phyloP scores from a whole-genome alignment of 176 grass and related monocot species.

The Oryza brachyantha region DNA sequence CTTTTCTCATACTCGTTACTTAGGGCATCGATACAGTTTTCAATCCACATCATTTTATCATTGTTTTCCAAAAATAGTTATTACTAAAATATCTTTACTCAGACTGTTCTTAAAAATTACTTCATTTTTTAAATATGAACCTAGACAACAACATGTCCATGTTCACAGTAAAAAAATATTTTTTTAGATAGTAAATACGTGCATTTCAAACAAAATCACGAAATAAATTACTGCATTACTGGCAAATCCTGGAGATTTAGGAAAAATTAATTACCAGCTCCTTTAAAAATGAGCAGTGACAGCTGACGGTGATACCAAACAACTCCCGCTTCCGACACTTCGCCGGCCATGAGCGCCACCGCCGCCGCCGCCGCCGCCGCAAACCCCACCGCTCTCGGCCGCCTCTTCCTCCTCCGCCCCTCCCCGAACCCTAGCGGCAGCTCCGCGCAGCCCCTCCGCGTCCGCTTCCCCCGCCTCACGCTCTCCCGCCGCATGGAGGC shows the following conservation, averaged over 20 bases:
- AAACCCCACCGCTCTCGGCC: neutral
- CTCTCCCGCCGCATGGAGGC: constrained; percentile 28
- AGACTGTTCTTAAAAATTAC: too few species aligned
- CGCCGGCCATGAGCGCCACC: constrained; percentile 29
- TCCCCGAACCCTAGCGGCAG: neutral
- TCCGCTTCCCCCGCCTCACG: constrained; percentile 1
- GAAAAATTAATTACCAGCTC: neutral
- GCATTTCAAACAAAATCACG: too few species aligned
- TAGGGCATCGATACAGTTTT: neutral
- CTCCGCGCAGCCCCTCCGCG: neutral
- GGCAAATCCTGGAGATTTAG: neutral
- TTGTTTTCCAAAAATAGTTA: neutral
- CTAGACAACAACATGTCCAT: too few species aligned
- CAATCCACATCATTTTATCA: neutral
- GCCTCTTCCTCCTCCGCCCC: constrained; percentile 18
- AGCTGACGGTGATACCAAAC: neutral
- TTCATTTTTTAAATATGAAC: too few species aligned
- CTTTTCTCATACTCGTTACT: too few species aligned
- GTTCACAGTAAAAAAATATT: too few species aligned
- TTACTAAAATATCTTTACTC: neutral
- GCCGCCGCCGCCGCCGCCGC: neutral
- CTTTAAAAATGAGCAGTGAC: neutral
- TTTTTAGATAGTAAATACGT: too few species aligned
- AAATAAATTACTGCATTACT: neutral
- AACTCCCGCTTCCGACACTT: constrained; percentile 19